Base-by-base conservation (phyloP, 805 yeast genomes). In the Candida argentea region DNA sequence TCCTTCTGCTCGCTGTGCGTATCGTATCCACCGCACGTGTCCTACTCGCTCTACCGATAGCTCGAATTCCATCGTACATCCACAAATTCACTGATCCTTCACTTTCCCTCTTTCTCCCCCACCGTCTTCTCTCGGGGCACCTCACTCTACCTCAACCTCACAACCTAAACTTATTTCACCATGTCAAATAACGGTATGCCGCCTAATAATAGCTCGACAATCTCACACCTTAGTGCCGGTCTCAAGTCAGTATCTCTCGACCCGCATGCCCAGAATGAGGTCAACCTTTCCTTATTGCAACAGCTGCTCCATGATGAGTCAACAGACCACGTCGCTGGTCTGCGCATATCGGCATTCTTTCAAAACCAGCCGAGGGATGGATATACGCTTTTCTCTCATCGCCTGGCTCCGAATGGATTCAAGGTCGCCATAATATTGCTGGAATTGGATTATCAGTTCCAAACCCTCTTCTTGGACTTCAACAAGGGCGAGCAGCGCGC, bases 341-440 rank as follows among this genome's bases (percentile, higher is more conserved):
- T 79, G 14, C 60, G 93, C 37, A 70, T 85, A 29, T 66, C 79
- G 16, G 65, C 70, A 36, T 85, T 83, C 50, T 79, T 84, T 48
- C 73, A 70, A 38, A 76, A 77, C 44, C 80, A 76, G 40, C 94
- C 95, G 7, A 54, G 67, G 12, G 80, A 76, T 38, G 96, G 96
- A 2, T 83, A 71, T 52, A 84, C 95, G 2, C 62, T 87, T 26
- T 85, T 82, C 71, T 44, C 94, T 55, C 74, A 78, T 46, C 44
- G 93, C 40, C 78, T 89, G 3, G 95, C 95, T 1, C 96, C 96
- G 16, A 87, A 87, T 54, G 96, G 96, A 2, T 87, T 84, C 65
- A 89, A 91, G 55, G 94, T 89, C 10, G 95, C 96, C 16, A 85
- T 87, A 25, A 78, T 85, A 17, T 61, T 91, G 34, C 73, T 85